Conservation (phyloP, 768 basidiomycete species). For the Phlebiopsis flavidoalba region DNA sequence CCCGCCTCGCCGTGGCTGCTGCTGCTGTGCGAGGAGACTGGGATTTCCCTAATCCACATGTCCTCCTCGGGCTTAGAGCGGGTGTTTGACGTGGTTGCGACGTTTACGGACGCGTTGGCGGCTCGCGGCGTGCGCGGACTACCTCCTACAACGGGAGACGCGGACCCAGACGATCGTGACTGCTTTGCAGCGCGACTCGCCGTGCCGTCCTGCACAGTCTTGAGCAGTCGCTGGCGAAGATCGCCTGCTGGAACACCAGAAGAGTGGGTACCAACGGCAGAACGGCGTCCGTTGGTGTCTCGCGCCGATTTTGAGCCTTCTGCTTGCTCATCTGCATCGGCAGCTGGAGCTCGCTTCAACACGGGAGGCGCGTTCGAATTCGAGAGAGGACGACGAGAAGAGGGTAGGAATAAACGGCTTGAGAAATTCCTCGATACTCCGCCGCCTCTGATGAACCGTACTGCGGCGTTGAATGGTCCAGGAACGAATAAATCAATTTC, state of each 20-base stretch:
- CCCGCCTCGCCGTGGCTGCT: constrained; percentile 15
- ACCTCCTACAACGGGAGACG: constrained; percentile 28
- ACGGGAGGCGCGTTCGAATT: constrained; percentile 59
- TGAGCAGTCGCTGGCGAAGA: constrained; percentile 74
- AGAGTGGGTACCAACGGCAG: constrained; percentile 23
- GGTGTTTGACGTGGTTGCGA: constrained; percentile 1
- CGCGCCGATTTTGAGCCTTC: constrained; percentile 20
- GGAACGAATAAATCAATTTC: constrained; percentile 85
- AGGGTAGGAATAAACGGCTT: constrained; percentile 79
- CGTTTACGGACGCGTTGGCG: background rate
- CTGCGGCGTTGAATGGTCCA: constrained; percentile 74
- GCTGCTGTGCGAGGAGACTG: background rate
- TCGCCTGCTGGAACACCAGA: constrained; percentile 57
- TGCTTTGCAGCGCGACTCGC: constrained; percentile 17
- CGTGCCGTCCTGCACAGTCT: constrained; percentile 62
- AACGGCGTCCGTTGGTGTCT: constrained; percentile 19
- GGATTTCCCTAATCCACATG: constrained; percentile 53
- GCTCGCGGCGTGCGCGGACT: constrained; percentile 6
- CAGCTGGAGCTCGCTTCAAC: constrained; percentile 16
- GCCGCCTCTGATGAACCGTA: constrained; percentile 76
- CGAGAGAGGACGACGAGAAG: constrained; percentile 62
- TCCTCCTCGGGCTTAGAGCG: constrained; percentile 33
- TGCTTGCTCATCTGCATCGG: constrained; percentile 21
- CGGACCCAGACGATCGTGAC: constrained; percentile 24
- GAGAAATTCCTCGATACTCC: constrained; percentile 80